Conservation (phyloP, 352 stramenopile genomes). For the Phytophthora pinifolia region DNA sequence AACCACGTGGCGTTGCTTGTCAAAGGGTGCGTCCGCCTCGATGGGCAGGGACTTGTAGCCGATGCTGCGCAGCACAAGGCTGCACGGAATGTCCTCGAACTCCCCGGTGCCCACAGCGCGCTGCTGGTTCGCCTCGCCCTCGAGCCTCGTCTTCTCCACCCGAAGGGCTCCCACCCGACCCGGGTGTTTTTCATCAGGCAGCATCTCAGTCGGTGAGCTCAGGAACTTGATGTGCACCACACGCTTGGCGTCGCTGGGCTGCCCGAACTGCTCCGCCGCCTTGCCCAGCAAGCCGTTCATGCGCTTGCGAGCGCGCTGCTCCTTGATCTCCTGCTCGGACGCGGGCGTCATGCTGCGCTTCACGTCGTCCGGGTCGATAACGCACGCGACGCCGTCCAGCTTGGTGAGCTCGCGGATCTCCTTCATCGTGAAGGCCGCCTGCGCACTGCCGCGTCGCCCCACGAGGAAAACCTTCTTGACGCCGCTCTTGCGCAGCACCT, state of each 20-base stretch:
- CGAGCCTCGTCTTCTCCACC: slow-evolving; percentile 88
- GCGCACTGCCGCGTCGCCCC: slow-evolving; percentile 92
- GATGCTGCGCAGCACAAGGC: slow-evolving; percentile 81
- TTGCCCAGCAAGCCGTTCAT: slow-evolving; percentile 83
- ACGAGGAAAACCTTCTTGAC: slow-evolving; percentile 90
- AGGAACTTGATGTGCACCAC: slow-evolving; percentile 92
- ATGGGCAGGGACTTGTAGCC: slow-evolving; percentile 92
- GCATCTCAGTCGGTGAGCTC: slow-evolving; percentile 78
- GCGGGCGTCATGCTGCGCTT: slow-evolving; percentile 79
- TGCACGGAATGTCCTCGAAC: slow-evolving; percentile 83
- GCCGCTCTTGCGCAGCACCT: slow-evolving; percentile 74
- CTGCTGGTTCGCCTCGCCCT: slow-evolving; percentile 85
- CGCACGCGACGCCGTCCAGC: slow-evolving; percentile 72
- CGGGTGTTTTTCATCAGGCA: slow-evolving; percentile 48
- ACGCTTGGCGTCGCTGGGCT: slow-evolving; percentile 27
- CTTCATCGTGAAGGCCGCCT: slow-evolving; percentile 98
- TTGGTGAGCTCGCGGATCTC: slow-evolving; percentile 92
- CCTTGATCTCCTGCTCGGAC: slow-evolving; percentile 88
- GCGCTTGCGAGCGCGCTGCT: slow-evolving; percentile 80
- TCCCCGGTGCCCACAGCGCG: slow-evolving; percentile 81
- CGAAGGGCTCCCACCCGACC: slow-evolving; percentile 64
- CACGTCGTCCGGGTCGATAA: slow-evolving; percentile 90
- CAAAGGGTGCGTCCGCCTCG: slow-evolving; percentile 72
- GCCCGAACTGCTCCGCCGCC: slow-evolving; percentile 42
- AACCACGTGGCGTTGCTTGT: slow-evolving; percentile 66